phyloP scores from a whole-genome alignment of 2,329 filamentous ascomycete species.

The Cordyceps cicadae region DNA sequence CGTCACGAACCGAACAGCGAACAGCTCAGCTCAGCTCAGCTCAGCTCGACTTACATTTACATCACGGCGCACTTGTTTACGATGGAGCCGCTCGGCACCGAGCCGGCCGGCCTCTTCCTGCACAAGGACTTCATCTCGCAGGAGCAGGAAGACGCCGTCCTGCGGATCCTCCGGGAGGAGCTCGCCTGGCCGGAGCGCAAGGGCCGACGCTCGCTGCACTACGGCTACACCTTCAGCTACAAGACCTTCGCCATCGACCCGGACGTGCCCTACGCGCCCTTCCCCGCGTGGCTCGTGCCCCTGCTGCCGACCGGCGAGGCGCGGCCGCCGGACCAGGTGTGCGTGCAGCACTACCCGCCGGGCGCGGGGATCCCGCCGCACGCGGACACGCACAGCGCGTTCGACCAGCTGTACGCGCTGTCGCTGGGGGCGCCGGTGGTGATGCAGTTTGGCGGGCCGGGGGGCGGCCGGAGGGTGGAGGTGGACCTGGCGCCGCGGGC shows the following conservation, averaged over 20 bases:
- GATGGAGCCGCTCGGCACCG: constrained; percentile 5
- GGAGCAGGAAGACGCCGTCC: constrained; percentile 31
- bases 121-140: constrained; percentile 33
- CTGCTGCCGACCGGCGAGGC: constrained; percentile 33
- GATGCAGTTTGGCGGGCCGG: constrained; percentile 34
- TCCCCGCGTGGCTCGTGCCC: constrained; percentile 42
- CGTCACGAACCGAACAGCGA: too few species aligned
- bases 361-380: constrained; percentile 53
- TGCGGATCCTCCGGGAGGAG: constrained; percentile 34
- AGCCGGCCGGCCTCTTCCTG: constrained; percentile 27
- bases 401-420: constrained; percentile 37
- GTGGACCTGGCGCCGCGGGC: constrained; percentile 40
- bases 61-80: background rate
- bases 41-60: background rate
- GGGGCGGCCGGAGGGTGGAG: constrained; percentile 24
- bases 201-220: constrained; percentile 44
- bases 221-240: constrained; percentile 50
- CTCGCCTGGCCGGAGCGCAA: constrained; percentile 38
- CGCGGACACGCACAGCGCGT: constrained; percentile 46
- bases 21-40: too few species aligned
- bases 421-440: constrained; percentile 33
- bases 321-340: constrained; percentile 47
- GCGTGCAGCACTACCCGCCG: constrained; percentile 51
- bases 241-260: constrained; percentile 48
- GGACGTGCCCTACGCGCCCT: constrained; percentile 39